These are phyloP conservation scores for Moniliophthora roreri DNA, from an alignment of 1,284 basidiomycete genomes.

Conservation along the genomic window DNA sequence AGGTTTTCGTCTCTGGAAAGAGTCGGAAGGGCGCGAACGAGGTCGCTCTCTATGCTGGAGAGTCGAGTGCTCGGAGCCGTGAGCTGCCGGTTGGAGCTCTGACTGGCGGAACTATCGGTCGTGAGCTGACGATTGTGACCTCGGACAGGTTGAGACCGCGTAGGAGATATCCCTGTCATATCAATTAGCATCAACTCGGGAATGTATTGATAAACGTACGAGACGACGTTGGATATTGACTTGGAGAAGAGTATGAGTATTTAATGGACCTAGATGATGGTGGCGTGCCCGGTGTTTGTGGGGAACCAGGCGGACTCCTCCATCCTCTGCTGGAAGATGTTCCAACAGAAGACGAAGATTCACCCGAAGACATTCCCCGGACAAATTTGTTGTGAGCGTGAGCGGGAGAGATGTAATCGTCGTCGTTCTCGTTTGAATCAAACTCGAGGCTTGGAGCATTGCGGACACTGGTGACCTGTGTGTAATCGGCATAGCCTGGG, in stretches of 20 bases:
- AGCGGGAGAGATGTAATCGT: not conserved
- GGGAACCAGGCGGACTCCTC: too few species aligned
- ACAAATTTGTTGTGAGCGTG: not conserved
- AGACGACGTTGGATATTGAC: too few species aligned
- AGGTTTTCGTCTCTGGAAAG: not conserved
- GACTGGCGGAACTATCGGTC: not conserved
- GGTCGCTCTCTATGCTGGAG: not conserved
- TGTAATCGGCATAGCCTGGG: not conserved
- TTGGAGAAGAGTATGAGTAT: too few species aligned
- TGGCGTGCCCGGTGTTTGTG: too few species aligned
- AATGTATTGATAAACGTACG: too few species aligned
- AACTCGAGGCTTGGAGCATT: not conserved
- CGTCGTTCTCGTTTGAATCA: not conserved
- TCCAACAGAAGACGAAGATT: too few species aligned
- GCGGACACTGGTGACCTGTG: not conserved
- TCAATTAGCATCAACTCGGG: too few species aligned
- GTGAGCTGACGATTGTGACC: not conserved
- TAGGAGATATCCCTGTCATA: too few species aligned
- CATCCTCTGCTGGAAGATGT: too few species aligned
- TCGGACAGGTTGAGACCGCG: too few species aligned
- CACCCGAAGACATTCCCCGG: not conserved
- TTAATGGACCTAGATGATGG: too few species aligned
- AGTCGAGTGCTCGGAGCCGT: not conserved
- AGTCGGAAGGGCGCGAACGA: not conserved
- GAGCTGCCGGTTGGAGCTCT: not conserved